Evolutionary conservation across 2,329 filamentous ascomycete species (phyloP), one percentile per base, ranked within the genome.

Genomic region (Cladosporium sp.): DNA sequence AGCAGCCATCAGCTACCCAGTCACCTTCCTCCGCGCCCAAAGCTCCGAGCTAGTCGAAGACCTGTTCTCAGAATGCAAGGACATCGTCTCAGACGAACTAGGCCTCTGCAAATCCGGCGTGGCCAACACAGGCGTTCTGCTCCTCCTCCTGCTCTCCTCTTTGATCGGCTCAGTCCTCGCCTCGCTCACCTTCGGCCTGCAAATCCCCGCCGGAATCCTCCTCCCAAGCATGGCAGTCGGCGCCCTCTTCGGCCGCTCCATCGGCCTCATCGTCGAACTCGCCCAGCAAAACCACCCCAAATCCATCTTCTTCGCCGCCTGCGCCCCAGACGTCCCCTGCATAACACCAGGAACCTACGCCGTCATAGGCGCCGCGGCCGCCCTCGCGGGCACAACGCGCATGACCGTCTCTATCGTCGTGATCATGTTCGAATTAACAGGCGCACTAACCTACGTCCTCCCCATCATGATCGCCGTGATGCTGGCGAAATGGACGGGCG

Each of bases 401-500:
- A 94, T 98, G 84, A 98, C 93, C 0, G 90, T 96, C 9, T 96
- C 91, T 11, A 96, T 98, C 58, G 92, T 98, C 4, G 93, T 97
- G 62, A 98, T 98, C 72, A 96, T 96, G 86, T 98, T 98, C 64
- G 93, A 98, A 73, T 83, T 98, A 50, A 98, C 93, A 0, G 93
- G 93, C 46, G 93, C 93, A 1, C 78, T 98, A 22, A 95, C 90
- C 1, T 97, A 97, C 65, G 92, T 98, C 42, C 81, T 98, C 7
- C 93, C 93, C 49, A 98, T 97, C 68, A 98, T 98, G 93, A 88
- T 98, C 56, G 90, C 91, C 38, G 93, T 98, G 63, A 95, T 98
- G 91, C 78, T 97, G 38, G 88, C 88, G 55, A 98, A 98, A 72
- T 98, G 93, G 93, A 89, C 95, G 20, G 93, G 91, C 62, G 93